Evolutionary conservation across 768 basidiomycete species (phyloP).

Genomic region (Pleurotus djamor): DNA sequence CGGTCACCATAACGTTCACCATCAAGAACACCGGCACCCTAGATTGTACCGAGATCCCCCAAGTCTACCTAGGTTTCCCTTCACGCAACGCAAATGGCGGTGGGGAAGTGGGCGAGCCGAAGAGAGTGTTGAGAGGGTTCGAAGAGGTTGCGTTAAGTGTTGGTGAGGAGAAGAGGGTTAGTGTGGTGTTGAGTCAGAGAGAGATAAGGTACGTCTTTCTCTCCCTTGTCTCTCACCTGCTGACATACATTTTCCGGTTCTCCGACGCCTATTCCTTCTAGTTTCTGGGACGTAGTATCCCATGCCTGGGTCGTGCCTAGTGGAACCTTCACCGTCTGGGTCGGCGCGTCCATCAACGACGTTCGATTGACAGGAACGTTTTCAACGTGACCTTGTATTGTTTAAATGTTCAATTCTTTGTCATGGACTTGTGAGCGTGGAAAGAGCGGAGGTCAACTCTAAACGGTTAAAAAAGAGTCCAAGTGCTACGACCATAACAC

Average conservation of each 20-base stretch:
- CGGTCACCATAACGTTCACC: constrained; percentile 32
- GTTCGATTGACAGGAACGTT: constrained; percentile 14
- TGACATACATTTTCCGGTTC: background rate
- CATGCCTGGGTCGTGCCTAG: constrained; percentile 7
- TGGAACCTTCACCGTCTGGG: constrained; percentile 11
- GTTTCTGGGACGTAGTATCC: constrained; percentile 5
- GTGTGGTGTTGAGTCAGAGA: constrained; percentile 45
- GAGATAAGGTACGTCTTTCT: constrained; percentile 40
- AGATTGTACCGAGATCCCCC: constrained; percentile 68
- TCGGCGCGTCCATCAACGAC: constrained; percentile 16
- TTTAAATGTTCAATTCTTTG: no score
- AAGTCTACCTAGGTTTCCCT: constrained; percentile 77
- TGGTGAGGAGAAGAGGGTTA: constrained; percentile 42
- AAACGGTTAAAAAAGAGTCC: no score
- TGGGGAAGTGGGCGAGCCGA: constrained; percentile 60
- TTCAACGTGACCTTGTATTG: background rate
- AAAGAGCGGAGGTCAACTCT: background rate
- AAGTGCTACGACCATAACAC: no score
- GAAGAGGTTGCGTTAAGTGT: constrained; percentile 49
- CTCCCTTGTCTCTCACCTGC: background rate
- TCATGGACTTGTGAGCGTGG: no score
- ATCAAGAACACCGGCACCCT: constrained; percentile 63
- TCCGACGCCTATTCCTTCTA: background rate
- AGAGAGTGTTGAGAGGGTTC: constrained; percentile 71
- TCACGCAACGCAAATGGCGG: constrained; percentile 1